phyloP scores from a whole-genome alignment of 257 asterid genomes.

The Ocimum tenuiflorum region DNA sequence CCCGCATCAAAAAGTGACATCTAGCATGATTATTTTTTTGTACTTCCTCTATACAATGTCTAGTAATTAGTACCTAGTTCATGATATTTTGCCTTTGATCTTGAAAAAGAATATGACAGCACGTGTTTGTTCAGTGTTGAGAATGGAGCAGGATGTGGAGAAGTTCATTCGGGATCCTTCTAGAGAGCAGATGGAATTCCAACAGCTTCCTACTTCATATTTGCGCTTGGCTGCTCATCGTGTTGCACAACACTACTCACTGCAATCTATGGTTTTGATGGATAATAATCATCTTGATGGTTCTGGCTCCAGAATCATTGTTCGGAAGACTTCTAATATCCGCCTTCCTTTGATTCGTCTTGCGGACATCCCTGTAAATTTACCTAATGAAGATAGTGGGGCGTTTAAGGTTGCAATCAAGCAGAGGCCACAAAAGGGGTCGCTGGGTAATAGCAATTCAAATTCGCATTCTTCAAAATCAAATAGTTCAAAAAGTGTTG shows the following conservation, averaged over 20 bases:
- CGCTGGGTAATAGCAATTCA: constrained; percentile 32
- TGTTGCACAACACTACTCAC: constrained; percentile 95
- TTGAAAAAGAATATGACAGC: background rate
- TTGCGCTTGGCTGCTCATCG: constrained; percentile 99
- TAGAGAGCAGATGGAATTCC: constrained; percentile 91
- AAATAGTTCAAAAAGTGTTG: constrained; percentile 79
- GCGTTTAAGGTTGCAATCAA: constrained; percentile 64
- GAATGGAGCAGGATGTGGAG: constrained; percentile 97
- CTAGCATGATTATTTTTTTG: too few species aligned
- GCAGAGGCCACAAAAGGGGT: constrained; percentile 92
- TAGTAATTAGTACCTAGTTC: too few species aligned
- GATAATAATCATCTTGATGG: constrained; percentile 87
- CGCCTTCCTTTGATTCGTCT: constrained; percentile 68
- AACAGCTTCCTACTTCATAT: constrained; percentile 93
- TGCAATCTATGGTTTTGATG: constrained; percentile 91
- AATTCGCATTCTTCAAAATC: constrained; percentile 43
- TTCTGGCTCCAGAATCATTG: constrained; percentile 83
- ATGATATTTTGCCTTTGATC: background rate
- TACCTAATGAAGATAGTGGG: constrained; percentile 51
- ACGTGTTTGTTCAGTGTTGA: constrained; percentile 47
- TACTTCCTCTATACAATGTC: too few species aligned
- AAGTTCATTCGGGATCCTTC: constrained; percentile 78
- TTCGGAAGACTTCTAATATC: constrained; percentile 59
- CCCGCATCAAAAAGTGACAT: too few species aligned
- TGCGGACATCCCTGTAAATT: constrained; percentile 57